phyloP scores from a whole-genome alignment of 345 rosid genomes.

The Anastatica hierochuntica region DNA sequence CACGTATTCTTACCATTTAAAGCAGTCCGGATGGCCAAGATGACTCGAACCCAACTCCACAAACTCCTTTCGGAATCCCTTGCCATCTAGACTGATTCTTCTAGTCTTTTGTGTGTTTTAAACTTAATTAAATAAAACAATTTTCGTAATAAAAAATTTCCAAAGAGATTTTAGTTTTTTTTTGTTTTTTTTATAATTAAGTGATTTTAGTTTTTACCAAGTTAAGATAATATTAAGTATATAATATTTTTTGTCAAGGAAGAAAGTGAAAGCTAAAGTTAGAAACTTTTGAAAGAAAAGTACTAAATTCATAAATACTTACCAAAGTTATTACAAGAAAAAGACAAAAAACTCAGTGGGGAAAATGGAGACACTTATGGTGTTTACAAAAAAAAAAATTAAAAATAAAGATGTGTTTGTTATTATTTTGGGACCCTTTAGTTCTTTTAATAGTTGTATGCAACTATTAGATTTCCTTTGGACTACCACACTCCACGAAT shows the following conservation, averaged over 20 bases:
- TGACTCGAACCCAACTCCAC: too few relatives aligned
- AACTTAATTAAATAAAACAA: too few relatives aligned
- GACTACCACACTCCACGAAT: constrained; percentile 21
- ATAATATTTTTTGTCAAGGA: background rate
- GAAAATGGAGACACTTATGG: constrained; percentile 16
- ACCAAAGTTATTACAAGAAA: constrained; percentile 1
- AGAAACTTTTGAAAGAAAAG: constrained; percentile 10
- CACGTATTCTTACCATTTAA: too few relatives aligned
- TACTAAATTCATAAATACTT: constrained; percentile 6
- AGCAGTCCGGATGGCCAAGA: too few relatives aligned
- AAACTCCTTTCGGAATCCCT: too few relatives aligned
- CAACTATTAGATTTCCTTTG: constrained; percentile 14
- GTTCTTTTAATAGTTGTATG: constrained; percentile 19
- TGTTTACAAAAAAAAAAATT: too few relatives aligned
- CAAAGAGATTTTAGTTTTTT: too few relatives aligned
- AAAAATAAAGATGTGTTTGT: constrained; percentile 12
- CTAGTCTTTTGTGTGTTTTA: too few relatives aligned
- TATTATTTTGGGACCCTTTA: constrained; percentile 14
- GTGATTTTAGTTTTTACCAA: constrained; percentile 16
- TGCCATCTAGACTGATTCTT: too few relatives aligned
- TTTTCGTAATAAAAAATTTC: too few relatives aligned
- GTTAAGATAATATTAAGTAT: background rate
- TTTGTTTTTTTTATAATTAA: background rate
- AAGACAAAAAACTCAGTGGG: constrained; percentile 30
- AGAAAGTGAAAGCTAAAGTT: constrained; percentile 3